Evolutionary conservation across 495 filamentous ascomycete species (phyloP).

Genomic region (Thermochaetoides thermophila): DNA sequence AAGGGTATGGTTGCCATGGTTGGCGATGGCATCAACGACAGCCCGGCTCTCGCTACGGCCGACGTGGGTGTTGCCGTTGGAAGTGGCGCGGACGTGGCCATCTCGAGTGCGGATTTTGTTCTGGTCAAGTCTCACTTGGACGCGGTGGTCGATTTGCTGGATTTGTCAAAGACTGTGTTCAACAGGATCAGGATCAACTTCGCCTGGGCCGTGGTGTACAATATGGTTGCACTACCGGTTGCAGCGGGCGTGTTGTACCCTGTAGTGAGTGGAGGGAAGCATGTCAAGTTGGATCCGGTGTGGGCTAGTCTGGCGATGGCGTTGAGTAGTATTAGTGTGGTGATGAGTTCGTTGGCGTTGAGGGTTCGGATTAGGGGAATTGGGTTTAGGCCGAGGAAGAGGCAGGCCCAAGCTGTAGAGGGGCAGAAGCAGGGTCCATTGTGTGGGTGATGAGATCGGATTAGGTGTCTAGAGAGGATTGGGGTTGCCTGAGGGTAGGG

Average conservation of each 20-base stretch:
- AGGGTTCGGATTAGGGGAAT: conserved; percentile 32
- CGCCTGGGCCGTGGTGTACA: conserved; percentile 79
- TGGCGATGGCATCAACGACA: conserved; percentile 84
- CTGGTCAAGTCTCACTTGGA: conserved; percentile 60
- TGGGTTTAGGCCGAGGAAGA: conserved; percentile 31
- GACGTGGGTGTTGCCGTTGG: conserved; percentile 78
- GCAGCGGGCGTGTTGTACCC: conserved; percentile 74
- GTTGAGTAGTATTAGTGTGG: conserved; percentile 66
- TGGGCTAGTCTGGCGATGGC: conserved; percentile 87
- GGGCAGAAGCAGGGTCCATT: no score
- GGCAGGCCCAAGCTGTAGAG: no score
- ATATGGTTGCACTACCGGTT: conserved; percentile 61
- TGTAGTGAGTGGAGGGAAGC: conserved; percentile 34
- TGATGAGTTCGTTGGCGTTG: conserved; percentile 55
- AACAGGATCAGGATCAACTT: conserved; percentile 75
- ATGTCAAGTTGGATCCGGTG: conserved; percentile 55
- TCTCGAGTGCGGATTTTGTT: conserved; percentile 70
- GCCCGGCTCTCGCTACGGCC: conserved; percentile 63
- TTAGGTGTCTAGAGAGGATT: no score
- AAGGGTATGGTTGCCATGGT: conserved; percentile 35
- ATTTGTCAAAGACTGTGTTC: conserved; percentile 60
- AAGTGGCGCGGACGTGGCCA: conserved; percentile 72
- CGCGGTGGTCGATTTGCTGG: conserved; percentile 55
- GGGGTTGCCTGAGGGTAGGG: no score
- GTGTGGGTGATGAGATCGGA: no score